These are phyloP conservation scores for Ascochyta koolunga DNA, from an alignment of 2,329 filamentous ascomycete genomes.

Conservation along the genomic window DNA sequence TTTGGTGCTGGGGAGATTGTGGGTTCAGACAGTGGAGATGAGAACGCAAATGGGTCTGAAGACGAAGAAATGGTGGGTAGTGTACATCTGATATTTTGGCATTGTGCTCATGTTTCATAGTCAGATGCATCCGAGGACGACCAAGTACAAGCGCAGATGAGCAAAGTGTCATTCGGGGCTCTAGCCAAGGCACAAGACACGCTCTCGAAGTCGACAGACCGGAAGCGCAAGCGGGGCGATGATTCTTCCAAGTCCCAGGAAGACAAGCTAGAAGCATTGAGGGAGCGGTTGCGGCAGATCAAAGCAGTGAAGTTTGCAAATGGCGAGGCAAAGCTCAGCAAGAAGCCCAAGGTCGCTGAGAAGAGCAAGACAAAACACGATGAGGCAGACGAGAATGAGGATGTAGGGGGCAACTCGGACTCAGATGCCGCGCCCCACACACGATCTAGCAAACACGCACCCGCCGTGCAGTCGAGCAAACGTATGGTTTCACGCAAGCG, in stretches of 20 bases:
- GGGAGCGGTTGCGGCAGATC: slow-evolving; percentile 53
- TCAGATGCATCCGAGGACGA: slow-evolving; percentile 48
- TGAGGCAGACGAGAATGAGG: slow-evolving; percentile 39
- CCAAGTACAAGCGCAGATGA: slow-evolving; percentile 55
- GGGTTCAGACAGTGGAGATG: slow-evolving; percentile 43
- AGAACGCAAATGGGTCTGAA: slow-evolving; percentile 12
- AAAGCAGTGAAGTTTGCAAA: slow-evolving; percentile 47
- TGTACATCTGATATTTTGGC: rapidly evolving
- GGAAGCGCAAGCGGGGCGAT: slow-evolving; percentile 53
- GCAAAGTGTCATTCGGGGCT: slow-evolving; percentile 83
- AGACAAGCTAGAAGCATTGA: slow-evolving; percentile 54
- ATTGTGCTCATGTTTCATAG: slow-evolving; percentile 20
- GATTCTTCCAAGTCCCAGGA: slow-evolving; percentile 50
- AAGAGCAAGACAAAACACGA: slow-evolving; percentile 5
- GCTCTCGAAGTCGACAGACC: slow-evolving; percentile 52
- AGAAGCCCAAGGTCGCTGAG: slow-evolving; percentile 18
- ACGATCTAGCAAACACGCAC: slow-evolving; percentile 84
- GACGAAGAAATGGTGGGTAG: slow-evolving; percentile 39
- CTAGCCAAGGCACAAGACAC: slow-evolving; percentile 83
- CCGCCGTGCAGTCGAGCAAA: slow-evolving; percentile 81
- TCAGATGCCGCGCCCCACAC: slow-evolving; percentile 47
- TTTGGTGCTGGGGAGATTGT: slow-evolving; percentile 42
- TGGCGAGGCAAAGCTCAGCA: slow-evolving; percentile 25
- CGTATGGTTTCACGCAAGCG: slow-evolving; percentile 81
- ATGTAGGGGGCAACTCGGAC: slow-evolving; percentile 40